Base-by-base conservation (phyloP, 257 asterid species). In the Echites panduratus region DNA sequence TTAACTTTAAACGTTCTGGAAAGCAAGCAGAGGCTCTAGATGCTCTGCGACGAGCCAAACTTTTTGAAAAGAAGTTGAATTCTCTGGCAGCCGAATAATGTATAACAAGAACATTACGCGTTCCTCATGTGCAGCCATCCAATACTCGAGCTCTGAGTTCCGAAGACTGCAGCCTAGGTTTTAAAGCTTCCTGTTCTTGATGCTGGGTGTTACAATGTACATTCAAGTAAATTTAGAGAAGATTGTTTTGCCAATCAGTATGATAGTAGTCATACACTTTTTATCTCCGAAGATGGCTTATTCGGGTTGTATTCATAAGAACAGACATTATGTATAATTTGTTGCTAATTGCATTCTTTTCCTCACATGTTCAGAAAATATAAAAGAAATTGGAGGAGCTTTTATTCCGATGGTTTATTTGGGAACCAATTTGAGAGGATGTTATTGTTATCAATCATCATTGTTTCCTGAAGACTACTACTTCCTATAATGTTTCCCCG, bases 21-120 rank as follows among this genome's bases (percentile, higher is more conserved):
- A 89, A 92, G 88, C 96, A 86, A 81, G 85, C 85, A 4, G 97
- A 91, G 86, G 99, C 97, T 40, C 68, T 91, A 86, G 95, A 84
- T 71, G 91, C 95, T 73, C 81, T 94, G 32, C 76, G 95, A 43
- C 80, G 85, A 41, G 96, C 38, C 38, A 32, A 32, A 32, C 38
- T 32, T 73, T 80, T 83, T 61, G 96, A 94, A 70, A 94, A 87
- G 89, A 91, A 91, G 85, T 82, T 91, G 82, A 88, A 85, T 79
- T 82, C 96, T 47, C 65, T 87, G 76, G 64, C 82, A 74, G 71
- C 86, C 59, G 75, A 78, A 48, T 74, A 80, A 76, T 52, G 32
- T 32, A 32, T 1, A 32, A 32, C 38, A 32, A 32, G 38, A 32
- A 32, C 38, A 32, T 1, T 32, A 32, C 2, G 38, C 3, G 38